Base-by-base conservation (phyloP, 2,329 filamentous ascomycete species). In the Penicillium hesseltinei region DNA sequence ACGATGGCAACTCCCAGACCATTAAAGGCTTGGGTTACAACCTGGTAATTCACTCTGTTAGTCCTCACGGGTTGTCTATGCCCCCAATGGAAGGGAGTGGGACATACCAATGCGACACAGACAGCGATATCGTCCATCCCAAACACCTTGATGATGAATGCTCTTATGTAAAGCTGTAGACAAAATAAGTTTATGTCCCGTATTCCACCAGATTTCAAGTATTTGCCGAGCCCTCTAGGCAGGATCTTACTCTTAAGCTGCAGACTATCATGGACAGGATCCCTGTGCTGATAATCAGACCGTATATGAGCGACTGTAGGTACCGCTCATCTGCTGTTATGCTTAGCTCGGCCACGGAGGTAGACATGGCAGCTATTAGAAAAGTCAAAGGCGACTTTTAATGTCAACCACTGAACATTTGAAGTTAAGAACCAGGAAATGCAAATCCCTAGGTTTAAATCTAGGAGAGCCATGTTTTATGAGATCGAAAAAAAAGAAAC, bases 71-170 rank as follows among this genome's bases (percentile, higher is more conserved):
- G 8, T 23, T 4, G 7, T 21, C 2, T 13, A 13, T 25, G 19
- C 2, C 9, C n/a, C 19, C 27, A 23, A 25, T 42, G 1, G 1
- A 25, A 25, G 5, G 2, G 10, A 11, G 9, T 3, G n/a, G 9
- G 19, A 33, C 55, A 31, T 44, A 58, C 56, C 51, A 58, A 39
- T 19, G 50, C 38, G 33, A 58, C 1, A 25, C 56, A 58, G 10
- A 58, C 51, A n/a, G 56, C 56, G 19, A 49, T 31, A 35, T 58
- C 56, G 25, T 58, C 56, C 13, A 33, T 8, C 9, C 56, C 51
- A 25, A 54, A 50, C 7, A 29, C 11, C 25, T 51, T 51, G 6
- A 51, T 21, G 1, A 51, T 13, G n/a, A 35, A 17, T 13, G 38
- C 27, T 33, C 49, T 51, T 25, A 27, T 51, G 15, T 51, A 51